Evolutionary conservation across 2,329 filamentous ascomycete genomes (phyloP).

Genomic region (Colletotrichum sp.): DNA sequence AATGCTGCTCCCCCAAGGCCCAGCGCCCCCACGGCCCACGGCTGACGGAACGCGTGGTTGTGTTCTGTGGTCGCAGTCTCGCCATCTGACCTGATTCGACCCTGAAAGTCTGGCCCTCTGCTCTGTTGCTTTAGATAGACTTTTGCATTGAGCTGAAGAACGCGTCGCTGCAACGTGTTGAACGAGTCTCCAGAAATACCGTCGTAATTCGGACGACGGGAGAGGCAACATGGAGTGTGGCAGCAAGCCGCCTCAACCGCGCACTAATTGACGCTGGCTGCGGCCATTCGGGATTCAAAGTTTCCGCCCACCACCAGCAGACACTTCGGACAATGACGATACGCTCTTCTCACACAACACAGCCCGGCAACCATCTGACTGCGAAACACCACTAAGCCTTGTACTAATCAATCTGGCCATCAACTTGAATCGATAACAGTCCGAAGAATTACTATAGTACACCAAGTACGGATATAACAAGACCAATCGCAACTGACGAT

Average conservation of each 20-base stretch:
- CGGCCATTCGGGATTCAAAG: not conserved
- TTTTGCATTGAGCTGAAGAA: not conserved
- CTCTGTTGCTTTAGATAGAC: not conserved
- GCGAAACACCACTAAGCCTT: not conserved
- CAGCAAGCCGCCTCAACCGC: not conserved
- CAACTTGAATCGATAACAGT: not conserved
- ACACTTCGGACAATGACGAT: not conserved
- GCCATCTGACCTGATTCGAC: not conserved
- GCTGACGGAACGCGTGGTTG: not conserved
- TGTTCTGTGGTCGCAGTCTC: not conserved
- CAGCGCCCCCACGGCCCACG: not conserved
- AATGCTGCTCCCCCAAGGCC: not conserved
- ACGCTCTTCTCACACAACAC: not conserved
- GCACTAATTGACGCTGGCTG: not conserved
- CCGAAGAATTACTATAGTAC: too few species aligned
- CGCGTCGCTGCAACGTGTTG: not conserved
- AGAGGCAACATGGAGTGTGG: not conserved
- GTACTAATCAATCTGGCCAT: not conserved
- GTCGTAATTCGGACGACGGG: not conserved
- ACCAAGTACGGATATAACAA: too few species aligned
- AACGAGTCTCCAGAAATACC: not conserved
- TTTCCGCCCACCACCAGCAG: not conserved
- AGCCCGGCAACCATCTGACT: not conserved
- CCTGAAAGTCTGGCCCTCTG: not conserved
- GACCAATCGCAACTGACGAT: not conserved